phyloP scores from a whole-genome alignment of 768 basidiomycete species.

The Agaricus bisporus region DNA sequence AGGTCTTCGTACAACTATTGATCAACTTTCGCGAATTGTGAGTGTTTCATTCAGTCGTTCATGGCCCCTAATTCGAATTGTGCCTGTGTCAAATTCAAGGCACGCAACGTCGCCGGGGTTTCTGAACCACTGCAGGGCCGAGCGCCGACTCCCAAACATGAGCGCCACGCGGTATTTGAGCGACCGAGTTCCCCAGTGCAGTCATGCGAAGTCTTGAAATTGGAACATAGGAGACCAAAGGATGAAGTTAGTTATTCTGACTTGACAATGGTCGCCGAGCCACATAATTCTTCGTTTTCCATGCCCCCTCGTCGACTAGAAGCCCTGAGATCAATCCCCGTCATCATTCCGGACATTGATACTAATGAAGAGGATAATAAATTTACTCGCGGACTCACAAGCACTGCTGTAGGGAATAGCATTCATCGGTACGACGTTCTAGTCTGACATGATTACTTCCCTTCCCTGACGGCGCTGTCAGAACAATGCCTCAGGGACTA shows the following conservation, averaged over 20 bases:
- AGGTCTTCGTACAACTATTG: slow-evolving; percentile 20
- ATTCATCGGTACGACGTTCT: slow-evolving; percentile 29
- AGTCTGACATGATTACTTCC: neutral
- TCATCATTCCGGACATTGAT: slow-evolving; percentile 19
- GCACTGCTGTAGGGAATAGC: slow-evolving; percentile 30
- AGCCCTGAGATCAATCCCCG: slow-evolving; percentile 17
- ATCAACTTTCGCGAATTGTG: slow-evolving; percentile 23
- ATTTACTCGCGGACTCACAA: slow-evolving; percentile 35
- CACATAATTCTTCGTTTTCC: neutral
- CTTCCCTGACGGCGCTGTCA: slow-evolving; percentile 8
- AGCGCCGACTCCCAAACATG: neutral
- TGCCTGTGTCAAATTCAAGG: neutral
- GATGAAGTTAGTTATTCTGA: slow-evolving; percentile 1
- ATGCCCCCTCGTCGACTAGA: slow-evolving; percentile 19
- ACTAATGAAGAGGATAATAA: slow-evolving; percentile 19
- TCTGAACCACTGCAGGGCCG: neutral
- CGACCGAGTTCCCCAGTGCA: neutral
- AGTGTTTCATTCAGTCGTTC: slow-evolving; percentile 3
- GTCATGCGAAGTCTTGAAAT: neutral
- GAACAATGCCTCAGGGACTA: slow-evolving; percentile 21
- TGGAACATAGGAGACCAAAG: neutral
- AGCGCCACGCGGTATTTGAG: neutral
- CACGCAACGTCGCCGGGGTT: slow-evolving; percentile 8
- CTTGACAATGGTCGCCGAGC: slow-evolving; percentile 7
- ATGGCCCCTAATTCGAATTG: neutral